Evolutionary conservation across 2,329 filamentous ascomycete genomes (phyloP).

Genomic region (Epichloe typhina): DNA sequence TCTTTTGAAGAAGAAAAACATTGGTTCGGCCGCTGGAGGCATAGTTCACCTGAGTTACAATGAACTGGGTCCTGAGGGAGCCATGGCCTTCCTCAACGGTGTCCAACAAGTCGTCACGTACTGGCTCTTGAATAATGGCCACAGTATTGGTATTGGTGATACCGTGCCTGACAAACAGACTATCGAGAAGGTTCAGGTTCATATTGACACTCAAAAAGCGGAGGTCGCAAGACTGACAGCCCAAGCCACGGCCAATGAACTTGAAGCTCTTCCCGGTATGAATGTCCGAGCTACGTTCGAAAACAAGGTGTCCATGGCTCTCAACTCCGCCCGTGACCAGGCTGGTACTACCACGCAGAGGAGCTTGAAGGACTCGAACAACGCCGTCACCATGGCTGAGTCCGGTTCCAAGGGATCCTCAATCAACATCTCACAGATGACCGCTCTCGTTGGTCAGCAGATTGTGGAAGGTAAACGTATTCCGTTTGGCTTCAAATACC

Average conservation of each 20-base stretch:
- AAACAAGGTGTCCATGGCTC: constrained; percentile 83
- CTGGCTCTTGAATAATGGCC: constrained; percentile 91
- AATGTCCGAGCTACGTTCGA: constrained; percentile 97
- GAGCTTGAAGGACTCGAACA: constrained; percentile 90
- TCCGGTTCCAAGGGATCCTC: constrained; percentile 97
- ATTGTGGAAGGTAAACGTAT: constrained; percentile 98
- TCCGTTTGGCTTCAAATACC: constrained; percentile 97
- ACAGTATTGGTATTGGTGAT: constrained; percentile 97
- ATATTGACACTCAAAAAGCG: constrained; percentile 69
- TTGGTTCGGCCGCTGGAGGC: constrained; percentile 81
- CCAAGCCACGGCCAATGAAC: constrained; percentile 68
- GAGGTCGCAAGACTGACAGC: constrained; percentile 66
- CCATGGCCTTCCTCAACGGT: constrained; percentile 92
- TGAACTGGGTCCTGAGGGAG: constrained; percentile 71
- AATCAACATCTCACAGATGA: constrained; percentile 99
- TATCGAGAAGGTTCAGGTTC: constrained; percentile 70
- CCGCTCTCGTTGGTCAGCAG: constrained; percentile 91
- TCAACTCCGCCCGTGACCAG: constrained; percentile 93
- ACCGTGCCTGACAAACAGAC: constrained; percentile 84
- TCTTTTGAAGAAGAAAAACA: constrained; percentile 81
- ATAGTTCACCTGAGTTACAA: constrained; percentile 95
- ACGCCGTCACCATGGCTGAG: constrained; percentile 88
- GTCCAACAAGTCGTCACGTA: constrained; percentile 91
- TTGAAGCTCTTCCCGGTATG: constrained; percentile 95
- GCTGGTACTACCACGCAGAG: constrained; percentile 87